Evolutionary conservation across 495 filamentous ascomycete species (phyloP).

Genomic region (Neurospora tetrasperma): DNA sequence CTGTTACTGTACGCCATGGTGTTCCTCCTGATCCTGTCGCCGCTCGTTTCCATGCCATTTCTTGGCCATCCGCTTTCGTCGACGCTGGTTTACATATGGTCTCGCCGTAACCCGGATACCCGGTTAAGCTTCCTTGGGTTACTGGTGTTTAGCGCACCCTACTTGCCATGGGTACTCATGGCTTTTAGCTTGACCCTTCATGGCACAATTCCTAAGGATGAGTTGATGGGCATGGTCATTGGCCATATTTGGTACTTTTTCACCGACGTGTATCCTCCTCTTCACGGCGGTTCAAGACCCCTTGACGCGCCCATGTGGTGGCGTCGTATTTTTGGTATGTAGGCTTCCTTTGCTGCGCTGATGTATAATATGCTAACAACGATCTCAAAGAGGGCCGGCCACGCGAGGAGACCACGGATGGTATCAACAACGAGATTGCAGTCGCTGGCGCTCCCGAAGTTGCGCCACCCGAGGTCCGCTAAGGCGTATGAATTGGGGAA

Average conservation of each 20-base stretch:
- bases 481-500: neutral
- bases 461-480: constrained; percentile 22
- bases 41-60: constrained; percentile 79
- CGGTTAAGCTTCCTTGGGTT: constrained; percentile 84
- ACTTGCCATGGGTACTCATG: constrained; percentile 94
- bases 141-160: constrained; percentile 85
- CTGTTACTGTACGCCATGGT: constrained; percentile 73
- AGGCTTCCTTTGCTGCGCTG: neutral
- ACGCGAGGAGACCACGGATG: constrained; percentile 35
- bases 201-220: constrained; percentile 82
- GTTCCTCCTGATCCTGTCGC: constrained; percentile 69
- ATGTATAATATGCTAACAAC: neutral
- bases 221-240: constrained; percentile 85
- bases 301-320: constrained; percentile 89
- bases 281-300: constrained; percentile 75
- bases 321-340: constrained; percentile 65
- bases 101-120: constrained; percentile 84
- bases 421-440: constrained; percentile 43
- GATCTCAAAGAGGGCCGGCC: constrained; percentile 27
- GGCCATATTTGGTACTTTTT: constrained; percentile 99
- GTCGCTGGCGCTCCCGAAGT: constrained; percentile 30
- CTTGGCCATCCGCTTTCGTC: constrained; percentile 83
- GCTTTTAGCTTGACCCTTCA: constrained; percentile 79
- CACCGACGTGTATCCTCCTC: constrained; percentile 85
- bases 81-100: constrained; percentile 97